Base-by-base conservation (phyloP, 805 yeast genomes). In the Zygoascus tannicola region DNA sequence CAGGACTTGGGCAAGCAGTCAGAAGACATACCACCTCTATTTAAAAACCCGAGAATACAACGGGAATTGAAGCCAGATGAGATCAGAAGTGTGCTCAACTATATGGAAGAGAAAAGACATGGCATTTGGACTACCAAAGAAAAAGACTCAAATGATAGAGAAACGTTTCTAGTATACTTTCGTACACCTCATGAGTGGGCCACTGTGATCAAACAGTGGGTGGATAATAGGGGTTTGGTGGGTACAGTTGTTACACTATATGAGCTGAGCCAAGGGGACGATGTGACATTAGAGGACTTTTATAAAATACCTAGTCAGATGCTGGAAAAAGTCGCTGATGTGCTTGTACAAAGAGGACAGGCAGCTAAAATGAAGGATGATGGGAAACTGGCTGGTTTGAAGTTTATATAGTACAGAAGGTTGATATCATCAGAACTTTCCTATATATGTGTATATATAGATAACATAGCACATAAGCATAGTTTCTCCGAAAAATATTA, bases 241-340 rank as follows among this genome's bases (percentile, higher is more conserved):
- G 84, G 85, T 4, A 69, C 81, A 1, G 81, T 90, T 1, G 64
- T 90, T 41, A 90, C 97, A 0, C 61, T 87, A 14, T 87, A 84
- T 60, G 97, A 90, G 62, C 59, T 90, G 32, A 68, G 80, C 0
- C 74, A 76, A 45, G 81, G 84, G 43, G 90, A 82, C 37, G 61
- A 74, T 43, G 73, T 76, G 1, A 46, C 59, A 1, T 67, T 70
- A 4, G 76, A 78, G 54, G 81, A 74, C 36, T 79, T 88, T 52
- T 70, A 70, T 44, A 76, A 76, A 12, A 71, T 87, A 51, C 86
- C 84, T 51, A 66, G 73, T 32, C 56, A 58, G 12, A 56, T 85
- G 12, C 60, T 88, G 45, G 65, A 70, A 8, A 64, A 66, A 48
- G 76, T 81, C 2, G 57, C 86, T 15, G 75, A 73, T 22, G 67